phyloP scores from a whole-genome alignment of 2,329 filamentous ascomycete genomes.

The Pestalotiopsis sp. region DNA sequence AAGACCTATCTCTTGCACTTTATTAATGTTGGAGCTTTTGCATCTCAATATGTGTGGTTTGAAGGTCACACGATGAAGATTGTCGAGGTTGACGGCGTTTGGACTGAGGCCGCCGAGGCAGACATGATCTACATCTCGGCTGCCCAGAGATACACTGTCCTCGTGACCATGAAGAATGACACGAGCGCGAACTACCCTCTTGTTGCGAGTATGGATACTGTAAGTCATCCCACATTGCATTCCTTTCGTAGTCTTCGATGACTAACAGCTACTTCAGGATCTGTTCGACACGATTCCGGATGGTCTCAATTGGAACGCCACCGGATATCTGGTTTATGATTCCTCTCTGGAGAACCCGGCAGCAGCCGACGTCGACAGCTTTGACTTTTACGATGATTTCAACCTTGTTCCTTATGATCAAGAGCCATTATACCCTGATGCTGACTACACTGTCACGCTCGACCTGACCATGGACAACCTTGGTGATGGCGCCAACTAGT shows the following conservation, averaged over 20 bases:
- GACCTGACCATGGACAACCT: constrained; percentile 69
- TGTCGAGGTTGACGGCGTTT: constrained; percentile 74
- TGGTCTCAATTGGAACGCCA: constrained; percentile 68
- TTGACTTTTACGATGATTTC: constrained; percentile 74
- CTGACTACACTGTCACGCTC: constrained; percentile 65
- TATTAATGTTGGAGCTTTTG: constrained; percentile 74
- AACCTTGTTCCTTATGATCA: constrained; percentile 70
- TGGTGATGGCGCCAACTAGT: constrained; percentile 69
- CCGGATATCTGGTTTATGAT: constrained; percentile 66
- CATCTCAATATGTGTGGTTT: constrained; percentile 67
- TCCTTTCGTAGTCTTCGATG: no score
- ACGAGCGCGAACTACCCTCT: constrained; percentile 67
- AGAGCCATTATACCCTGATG: constrained; percentile 58
- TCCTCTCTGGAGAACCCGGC: constrained; percentile 43
- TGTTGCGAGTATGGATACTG: constrained; percentile 69
- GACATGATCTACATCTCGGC: constrained; percentile 67
- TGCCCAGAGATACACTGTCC: constrained; percentile 67
- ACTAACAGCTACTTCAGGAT: constrained; percentile 38
- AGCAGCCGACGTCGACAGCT: constrained; percentile 59
- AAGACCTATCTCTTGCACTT: constrained; percentile 75
- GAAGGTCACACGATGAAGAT: constrained; percentile 69
- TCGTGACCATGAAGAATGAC: constrained; percentile 65
- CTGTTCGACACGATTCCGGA: constrained; percentile 71
- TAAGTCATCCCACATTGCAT: constrained; percentile 30
- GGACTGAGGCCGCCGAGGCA: constrained; percentile 61